Percentiles rank a stretch among this genome's conserved stretches.
Evolutionary conservation across 202 grass and related monocot species (phyloP).

Genomic region (Zoysia matrella): DNA sequence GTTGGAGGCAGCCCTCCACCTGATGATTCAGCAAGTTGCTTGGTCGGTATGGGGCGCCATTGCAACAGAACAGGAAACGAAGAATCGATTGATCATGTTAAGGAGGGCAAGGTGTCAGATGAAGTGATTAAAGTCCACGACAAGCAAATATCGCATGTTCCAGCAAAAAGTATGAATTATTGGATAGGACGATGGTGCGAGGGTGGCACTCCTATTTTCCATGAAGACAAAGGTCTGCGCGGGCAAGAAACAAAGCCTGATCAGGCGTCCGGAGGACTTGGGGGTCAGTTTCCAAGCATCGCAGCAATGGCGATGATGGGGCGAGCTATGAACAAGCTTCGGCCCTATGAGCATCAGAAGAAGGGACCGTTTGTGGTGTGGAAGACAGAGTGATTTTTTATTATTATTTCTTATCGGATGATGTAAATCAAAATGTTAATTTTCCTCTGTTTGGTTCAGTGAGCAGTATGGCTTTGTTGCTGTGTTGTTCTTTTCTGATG

Average conservation of each 20-base stretch:
- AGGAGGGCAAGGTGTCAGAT: not conserved
- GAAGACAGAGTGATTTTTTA: slow-evolving; percentile 46
- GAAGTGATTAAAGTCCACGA: slow-evolving; percentile 8
- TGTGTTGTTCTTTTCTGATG: slow-evolving; percentile 9
- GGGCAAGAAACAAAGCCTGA: slow-evolving; percentile 13
- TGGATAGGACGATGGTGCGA: slow-evolving; percentile 59
- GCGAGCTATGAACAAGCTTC: slow-evolving; percentile 65
- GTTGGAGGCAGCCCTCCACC: slow-evolving; percentile 17
- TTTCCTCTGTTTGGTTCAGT: not conserved
- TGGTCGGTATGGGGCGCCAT: not conserved
- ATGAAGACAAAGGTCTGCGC: slow-evolving; percentile 7
- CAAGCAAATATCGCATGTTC: not conserved
- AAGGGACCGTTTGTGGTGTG: slow-evolving; percentile 69
- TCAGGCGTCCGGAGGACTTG: slow-evolving; percentile 3
- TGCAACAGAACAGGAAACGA: not conserved
- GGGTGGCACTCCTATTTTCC: slow-evolving; percentile 12
- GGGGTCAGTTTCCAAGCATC: slow-evolving; percentile 60
- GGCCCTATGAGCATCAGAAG: slow-evolving; percentile 54
- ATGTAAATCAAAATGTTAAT: slow-evolving; percentile 3
- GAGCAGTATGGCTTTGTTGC: not conserved
- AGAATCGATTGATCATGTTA: not conserved
- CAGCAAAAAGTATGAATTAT: slow-evolving; percentile 18
- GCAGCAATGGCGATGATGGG: slow-evolving; percentile 90
- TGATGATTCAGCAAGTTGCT: slow-evolving; percentile 11
- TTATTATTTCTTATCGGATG: not conserved